phyloP scores from a whole-genome alignment of 352 stramenopile genomes.

The Globisporangium iwayamae region DNA sequence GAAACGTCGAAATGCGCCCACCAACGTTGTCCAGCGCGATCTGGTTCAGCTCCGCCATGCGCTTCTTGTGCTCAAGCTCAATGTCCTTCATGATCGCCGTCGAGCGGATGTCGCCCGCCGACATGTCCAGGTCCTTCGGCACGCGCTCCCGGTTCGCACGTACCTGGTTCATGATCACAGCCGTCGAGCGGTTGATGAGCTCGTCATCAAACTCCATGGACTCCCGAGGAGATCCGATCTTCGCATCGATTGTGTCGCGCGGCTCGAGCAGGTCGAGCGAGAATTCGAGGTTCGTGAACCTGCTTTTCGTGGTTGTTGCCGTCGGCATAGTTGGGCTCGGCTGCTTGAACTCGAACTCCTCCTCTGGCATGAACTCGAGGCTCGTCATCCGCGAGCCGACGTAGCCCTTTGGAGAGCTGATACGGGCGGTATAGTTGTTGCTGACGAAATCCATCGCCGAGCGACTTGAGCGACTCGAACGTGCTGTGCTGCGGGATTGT shows the following conservation, averaged over 20 bases:
- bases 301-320: conserved; percentile 3
- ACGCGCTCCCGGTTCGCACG: conserved; percentile 29
- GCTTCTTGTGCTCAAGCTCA: conserved; percentile 39
- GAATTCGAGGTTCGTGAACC: conserved; percentile 13
- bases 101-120: conserved; percentile 20
- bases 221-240: conserved; percentile 19
- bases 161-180: conserved; percentile 44
- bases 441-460: conserved; percentile 16
- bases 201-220: conserved; percentile 37
- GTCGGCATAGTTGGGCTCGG: not conserved
- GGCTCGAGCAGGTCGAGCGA: conserved; percentile 17
- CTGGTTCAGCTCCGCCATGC: conserved; percentile 54
- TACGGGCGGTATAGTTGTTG: not conserved
- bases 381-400: conserved; percentile 4
- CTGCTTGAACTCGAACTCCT: conserved; percentile 6
- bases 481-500: conserved; percentile 15
- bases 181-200: conserved; percentile 43
- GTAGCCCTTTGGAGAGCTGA: conserved; percentile 8
- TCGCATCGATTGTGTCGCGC: conserved; percentile 12
- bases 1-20: conserved; percentile 35
- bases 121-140: conserved; percentile 6
- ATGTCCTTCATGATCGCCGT: conserved; percentile 38
- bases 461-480: conserved; percentile 19
- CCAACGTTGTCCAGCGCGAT: conserved; percentile 47
- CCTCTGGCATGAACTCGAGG: conserved; percentile 17